Evolutionary conservation across 140 eudicot species (phyloP), one percentile per base, ranked within the genome.

Genomic region (Oenanthe javanica): DNA sequence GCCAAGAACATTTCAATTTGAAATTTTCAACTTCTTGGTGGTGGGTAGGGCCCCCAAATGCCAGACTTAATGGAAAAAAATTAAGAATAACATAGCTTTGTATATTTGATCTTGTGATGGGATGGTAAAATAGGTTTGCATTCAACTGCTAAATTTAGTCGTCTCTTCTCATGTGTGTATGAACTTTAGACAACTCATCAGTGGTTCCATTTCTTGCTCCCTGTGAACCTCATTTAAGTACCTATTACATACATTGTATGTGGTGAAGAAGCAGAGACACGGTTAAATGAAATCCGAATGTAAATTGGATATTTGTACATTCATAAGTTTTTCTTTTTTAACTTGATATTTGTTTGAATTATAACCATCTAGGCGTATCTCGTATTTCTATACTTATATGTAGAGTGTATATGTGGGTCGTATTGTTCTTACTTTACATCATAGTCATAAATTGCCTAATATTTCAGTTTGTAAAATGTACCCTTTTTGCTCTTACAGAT

Each of bases 401-500:
- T 23, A n/a, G 69, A 59, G 69, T 59, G 4, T 59, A n/a, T 19
- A 21, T 23, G 31, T 9, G 70, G 70, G 13, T 23, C 15, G 15
- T 61, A 61, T 16, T 6, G 14, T 74, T 47, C 43, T n/a, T 74
- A 10, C 61, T n/a, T 49, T 75, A n/a, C 31, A 9, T 13, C 57
- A 74, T 47, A 11, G 42, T 9, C 4, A 6, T 12, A 38, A 38
- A n/a, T 13, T 25, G 59, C 61, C 31, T 36, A 15, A 1, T 75
- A 48, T 8, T 12, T 45, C 59, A 23, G 14, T 23, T 21, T 12
- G 11, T 7, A 19, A n/a, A 75, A 19, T 13, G 27, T n/a, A 75
- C n/a, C 46, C 54, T 23, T 12, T 50, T 49, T 49, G 23, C 66
- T 79, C 66, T 74, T 89, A 72, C 87, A 94, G 98, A 92, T 94